These are phyloP conservation scores for Colletotrichum karsti DNA, from an alignment of 2,329 filamentous ascomycete genomes.

Conservation along the genomic window DNA sequence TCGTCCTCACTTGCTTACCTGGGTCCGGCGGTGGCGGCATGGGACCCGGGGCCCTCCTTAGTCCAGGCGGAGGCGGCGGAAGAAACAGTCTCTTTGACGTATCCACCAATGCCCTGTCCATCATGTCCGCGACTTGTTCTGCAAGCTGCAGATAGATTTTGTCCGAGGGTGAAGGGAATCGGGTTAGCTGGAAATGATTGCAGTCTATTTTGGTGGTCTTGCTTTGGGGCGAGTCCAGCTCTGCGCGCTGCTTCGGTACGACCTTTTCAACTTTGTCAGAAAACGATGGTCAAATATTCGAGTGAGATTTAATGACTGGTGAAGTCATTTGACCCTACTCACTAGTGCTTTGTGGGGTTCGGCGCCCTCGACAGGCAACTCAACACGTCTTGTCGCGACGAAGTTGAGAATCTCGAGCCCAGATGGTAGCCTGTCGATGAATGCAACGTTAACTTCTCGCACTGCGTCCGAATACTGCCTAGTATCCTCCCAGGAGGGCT, in stretches of 20 bases:
- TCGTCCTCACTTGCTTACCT: background rate
- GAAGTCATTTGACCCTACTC: too few relatives aligned
- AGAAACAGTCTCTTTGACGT: background rate
- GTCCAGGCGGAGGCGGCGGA: background rate
- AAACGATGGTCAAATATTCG: too few relatives aligned
- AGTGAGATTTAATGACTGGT: too few relatives aligned
- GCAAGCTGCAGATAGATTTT: constrained; percentile 20
- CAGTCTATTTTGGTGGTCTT: constrained; percentile 25
- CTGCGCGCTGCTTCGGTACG: background rate
- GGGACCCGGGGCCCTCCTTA: background rate
- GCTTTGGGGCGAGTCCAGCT: background rate
- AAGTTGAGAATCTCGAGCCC: constrained; percentile 9
- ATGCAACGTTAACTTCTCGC: constrained; percentile 29
- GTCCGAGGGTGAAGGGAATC: constrained; percentile 29
- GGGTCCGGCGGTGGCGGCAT: background rate
- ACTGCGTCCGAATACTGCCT: constrained; percentile 32
- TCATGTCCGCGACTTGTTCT: constrained; percentile 9
- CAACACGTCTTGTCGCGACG: background rate
- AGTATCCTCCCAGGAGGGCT: constrained; percentile 24
- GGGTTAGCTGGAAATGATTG: constrained; percentile 30
- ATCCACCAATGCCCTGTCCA: background rate
- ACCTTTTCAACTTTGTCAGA: background rate
- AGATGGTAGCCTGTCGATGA: background rate
- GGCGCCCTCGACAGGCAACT: background rate
- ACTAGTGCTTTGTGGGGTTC: background rate